Base-by-base conservation (phyloP, 176 grass and related monocot genomes). In the Carex scoparia region DNA sequence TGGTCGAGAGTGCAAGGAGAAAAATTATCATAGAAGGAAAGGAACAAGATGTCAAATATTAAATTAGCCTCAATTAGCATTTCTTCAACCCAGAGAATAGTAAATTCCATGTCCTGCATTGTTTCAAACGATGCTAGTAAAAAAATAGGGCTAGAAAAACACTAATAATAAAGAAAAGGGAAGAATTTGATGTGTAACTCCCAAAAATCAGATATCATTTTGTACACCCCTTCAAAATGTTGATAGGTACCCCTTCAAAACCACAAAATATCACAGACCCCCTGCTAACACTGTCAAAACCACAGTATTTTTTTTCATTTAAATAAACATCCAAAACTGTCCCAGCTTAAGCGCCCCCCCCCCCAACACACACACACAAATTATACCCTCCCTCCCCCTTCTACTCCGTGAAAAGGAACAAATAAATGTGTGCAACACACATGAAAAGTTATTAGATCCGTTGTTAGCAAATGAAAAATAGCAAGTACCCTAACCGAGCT, bases 61-160 rank as follows among this genome's bases (percentile, higher is more conserved):
- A 94, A 74, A 87, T 91, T 98, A 69, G 87, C 81, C 91, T 98
- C 95, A 86, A 98, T 98, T 85, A 98, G 88, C 55, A 79, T 83
- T 86, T 98, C 95, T 87, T 98, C 95, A 70, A 94, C 86, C 90
- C 91, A 94, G 18, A 87, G 89, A 61, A 93, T 59, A 10, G 89
- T 94, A 58, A 90, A 89, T 63, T 86, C 89, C 84, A 91, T 85
- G 84, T 89, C 95, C 94, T 90, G 62, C n/a, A 80, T 69, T 44
- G 61, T 85, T 61, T 40, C 28, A 40, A 85, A 59, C 8, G 4
- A 81, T 9, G 64, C 18, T 64, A 65, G 60, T 61, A 42, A 83
- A 67, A 10, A 65, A 68, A n/a, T 38, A n/a, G 53, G 16, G 2
- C n/a, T 37, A 27, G 53, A 37, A 38, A 28, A 64, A 40, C 37